Base-by-base conservation (phyloP, 2,329 filamentous ascomycete species). In the Trichophyton benhamiae region DNA sequence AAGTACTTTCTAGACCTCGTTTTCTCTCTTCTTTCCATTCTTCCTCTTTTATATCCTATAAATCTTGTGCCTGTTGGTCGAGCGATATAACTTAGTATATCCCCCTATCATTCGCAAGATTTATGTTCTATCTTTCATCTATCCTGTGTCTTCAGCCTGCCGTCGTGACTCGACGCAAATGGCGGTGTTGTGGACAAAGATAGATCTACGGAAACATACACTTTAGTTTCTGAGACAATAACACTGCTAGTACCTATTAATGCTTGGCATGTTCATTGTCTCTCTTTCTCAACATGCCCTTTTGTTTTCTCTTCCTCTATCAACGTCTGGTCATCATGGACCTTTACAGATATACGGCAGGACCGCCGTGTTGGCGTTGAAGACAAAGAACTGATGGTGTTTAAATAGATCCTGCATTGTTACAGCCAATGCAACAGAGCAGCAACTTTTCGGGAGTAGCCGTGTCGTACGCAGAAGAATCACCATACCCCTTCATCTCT, bases 351-450 rank as follows among this genome's bases (percentile, higher is more conserved):
- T 11, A 48, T n/a, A 15, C 20, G 44, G n/a, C n/a, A 2, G 11
- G 20, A 20, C n/a, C 20, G 20, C n/a, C 44, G 33, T 55, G 13
- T 55, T 8, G 27, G 49, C n/a, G 49, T 55, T 17, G 27, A 53
- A 38, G 25, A 44, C 52, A 63, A 38, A 58, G 33, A 58, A 55
- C 30, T 60, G 30, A 27, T 36, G 8, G 42, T 20, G 25, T 48
- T n/a, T 52, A 57, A 38, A 48, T 57, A 85, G 83, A 85, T 72
- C 82, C 83, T 36, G 81, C 79, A 25, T 73, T 84, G 42, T 82
- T 85, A 53, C 80, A 83, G 61, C 78, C 80, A 25, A 79, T 78
- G 27, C 69, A 72, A 61, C 65, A 68, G 52, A 67, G 67, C 36
- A 65, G 66, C 36, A 66, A 65, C 33, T 67, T 72, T 49, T 67